A percentile compares a stretch with the other conserved stretches of the same genome.
Evolutionary conservation across 768 basidiomycete species (phyloP).

Genomic region (Boletus coccyginus): DNA sequence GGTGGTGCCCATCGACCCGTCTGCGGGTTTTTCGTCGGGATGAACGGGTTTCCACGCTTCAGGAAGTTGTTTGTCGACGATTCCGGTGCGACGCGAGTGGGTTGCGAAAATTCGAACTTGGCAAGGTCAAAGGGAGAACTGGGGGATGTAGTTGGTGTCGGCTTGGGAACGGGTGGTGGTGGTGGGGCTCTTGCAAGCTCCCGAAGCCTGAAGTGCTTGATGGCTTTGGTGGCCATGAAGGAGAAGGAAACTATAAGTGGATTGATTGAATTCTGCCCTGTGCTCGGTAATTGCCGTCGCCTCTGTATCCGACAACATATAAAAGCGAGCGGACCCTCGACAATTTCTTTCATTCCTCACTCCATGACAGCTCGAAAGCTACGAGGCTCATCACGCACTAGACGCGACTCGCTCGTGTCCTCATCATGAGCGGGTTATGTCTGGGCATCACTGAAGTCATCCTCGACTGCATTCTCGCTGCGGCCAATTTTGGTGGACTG

Average conservation of each 20-base stretch:
- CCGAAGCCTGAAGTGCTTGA: conserved; percentile 27
- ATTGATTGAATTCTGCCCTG: too few species aligned
- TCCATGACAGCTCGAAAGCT: conserved; percentile 17
- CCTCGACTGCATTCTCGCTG: conserved; percentile 18
- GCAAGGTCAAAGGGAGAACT: conserved; percentile 12
- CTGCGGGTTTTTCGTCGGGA: conserved; percentile 56
- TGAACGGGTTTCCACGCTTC: conserved; percentile 59
- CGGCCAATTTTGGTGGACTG: conserved; percentile 9
- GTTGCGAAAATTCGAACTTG: conserved; percentile 22
- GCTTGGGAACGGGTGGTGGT: conserved; percentile 27
- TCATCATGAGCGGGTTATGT: conserved; percentile 25
- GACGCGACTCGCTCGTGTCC: conserved; percentile 7
- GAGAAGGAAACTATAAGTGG: background rate
- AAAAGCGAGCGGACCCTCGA: background rate
- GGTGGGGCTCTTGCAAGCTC: conserved; percentile 19
- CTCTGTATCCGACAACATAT: background rate
- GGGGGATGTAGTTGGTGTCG: background rate
- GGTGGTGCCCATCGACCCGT: conserved; percentile 68
- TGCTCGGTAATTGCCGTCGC: background rate
- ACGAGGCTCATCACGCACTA: conserved; percentile 17
- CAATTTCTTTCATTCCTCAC: background rate
- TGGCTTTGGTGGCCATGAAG: conserved; percentile 22
- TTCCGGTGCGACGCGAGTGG: background rate
- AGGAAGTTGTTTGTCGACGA: conserved; percentile 9
- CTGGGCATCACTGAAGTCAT: conserved; percentile 18